A percentile compares a stretch with the other conserved stretches of the same genome.
Evolutionary conservation across 495 filamentous ascomycete genomes (phyloP).

Genomic region (Copromyces sp.): DNA sequence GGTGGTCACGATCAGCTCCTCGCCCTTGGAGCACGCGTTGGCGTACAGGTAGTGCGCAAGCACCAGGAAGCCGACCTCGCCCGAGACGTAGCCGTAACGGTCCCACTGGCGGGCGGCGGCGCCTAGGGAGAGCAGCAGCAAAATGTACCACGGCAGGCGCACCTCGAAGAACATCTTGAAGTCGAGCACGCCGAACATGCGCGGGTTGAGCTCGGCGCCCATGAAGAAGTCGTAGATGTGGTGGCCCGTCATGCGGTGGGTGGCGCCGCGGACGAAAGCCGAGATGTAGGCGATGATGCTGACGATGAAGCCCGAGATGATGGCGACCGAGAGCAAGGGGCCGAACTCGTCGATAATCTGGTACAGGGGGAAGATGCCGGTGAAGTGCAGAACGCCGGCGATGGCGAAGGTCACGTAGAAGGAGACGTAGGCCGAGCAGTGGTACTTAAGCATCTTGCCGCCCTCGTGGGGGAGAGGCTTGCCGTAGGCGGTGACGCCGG

Average conservation of each 20-base stretch:
- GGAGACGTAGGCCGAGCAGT: slow-evolving; percentile 79
- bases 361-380: slow-evolving; percentile 80
- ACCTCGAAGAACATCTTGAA: slow-evolving; percentile 99
- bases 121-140: slow-evolving; percentile 67
- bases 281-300: slow-evolving; percentile 77
- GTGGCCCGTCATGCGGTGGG: slow-evolving; percentile 88
- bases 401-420: slow-evolving; percentile 78
- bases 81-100: slow-evolving; percentile 78
- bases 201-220: slow-evolving; percentile 93
- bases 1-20: slow-evolving; percentile 87
- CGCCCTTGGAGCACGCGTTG: slow-evolving; percentile 92
- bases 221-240: slow-evolving; percentile 98
- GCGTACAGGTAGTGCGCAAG: slow-evolving; percentile 95
- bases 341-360: slow-evolving; percentile 95
- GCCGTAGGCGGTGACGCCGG: slow-evolving; percentile 73
- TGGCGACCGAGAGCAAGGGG: slow-evolving; percentile 78
- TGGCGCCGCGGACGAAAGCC: slow-evolving; percentile 63
- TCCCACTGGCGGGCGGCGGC: slow-evolving; percentile 85
- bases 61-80: slow-evolving; percentile 77
- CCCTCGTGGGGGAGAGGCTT: slow-evolving; percentile 76
- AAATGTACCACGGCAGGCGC: slow-evolving; percentile 90
- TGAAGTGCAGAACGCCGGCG: slow-evolving; percentile 60
- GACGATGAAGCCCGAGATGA: slow-evolving; percentile 75
- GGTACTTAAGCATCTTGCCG: slow-evolving; percentile 79
- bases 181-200: slow-evolving; percentile 87